Evolutionary conservation across 371 early-diverging fungal genomes (phyloP).

Genomic region (Haplosporangium sp.): DNA sequence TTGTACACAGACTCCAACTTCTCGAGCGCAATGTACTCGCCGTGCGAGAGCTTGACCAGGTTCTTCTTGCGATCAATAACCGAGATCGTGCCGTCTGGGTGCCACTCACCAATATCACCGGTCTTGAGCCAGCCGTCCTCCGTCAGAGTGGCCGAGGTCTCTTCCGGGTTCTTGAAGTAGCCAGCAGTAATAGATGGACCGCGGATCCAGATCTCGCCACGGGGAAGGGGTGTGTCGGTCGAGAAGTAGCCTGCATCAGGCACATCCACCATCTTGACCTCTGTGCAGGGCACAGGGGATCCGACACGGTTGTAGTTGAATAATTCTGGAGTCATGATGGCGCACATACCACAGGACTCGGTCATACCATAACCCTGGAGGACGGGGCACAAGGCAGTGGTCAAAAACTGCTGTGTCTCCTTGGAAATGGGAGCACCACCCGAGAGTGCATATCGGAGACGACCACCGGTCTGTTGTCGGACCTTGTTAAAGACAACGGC

Average conservation of each 20-base stretch:
- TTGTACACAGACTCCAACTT: slow-evolving; percentile 79
- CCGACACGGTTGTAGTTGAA: slow-evolving; percentile 78
- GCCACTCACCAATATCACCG: slow-evolving; percentile 91
- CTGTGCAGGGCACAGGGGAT: slow-evolving; percentile 80
- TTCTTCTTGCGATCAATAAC: slow-evolving; percentile 89
- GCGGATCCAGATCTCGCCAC: slow-evolving; percentile 90
- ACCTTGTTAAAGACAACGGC: slow-evolving; percentile 90
- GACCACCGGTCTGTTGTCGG: slow-evolving; percentile 89
- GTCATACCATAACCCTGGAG: slow-evolving; percentile 92
- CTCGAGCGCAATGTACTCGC: slow-evolving; percentile 98
- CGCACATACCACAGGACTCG: slow-evolving; percentile 70
- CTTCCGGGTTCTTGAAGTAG: slow-evolving; percentile 79
- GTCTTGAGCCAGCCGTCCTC: slow-evolving; percentile 91
- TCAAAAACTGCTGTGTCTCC: slow-evolving; percentile 88
- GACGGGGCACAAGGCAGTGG: slow-evolving; percentile 82
- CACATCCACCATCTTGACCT: slow-evolving; percentile 90
- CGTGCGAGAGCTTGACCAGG: slow-evolving; percentile 85
- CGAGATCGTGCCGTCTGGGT: slow-evolving; percentile 69
- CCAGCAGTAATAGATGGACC: slow-evolving; percentile 79
- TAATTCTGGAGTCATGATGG: slow-evolving; percentile 69
- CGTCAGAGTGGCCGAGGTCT: slow-evolving; percentile 76
- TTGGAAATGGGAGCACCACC: slow-evolving; percentile 94
- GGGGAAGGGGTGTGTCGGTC: slow-evolving; percentile 71
- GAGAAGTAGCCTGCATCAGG: slow-evolving; percentile 81
- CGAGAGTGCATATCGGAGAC: slow-evolving; percentile 86